These are phyloP conservation scores for Phytophthora foliorum DNA, from an alignment of 352 stramenopile species.

Conservation along the genomic window DNA sequence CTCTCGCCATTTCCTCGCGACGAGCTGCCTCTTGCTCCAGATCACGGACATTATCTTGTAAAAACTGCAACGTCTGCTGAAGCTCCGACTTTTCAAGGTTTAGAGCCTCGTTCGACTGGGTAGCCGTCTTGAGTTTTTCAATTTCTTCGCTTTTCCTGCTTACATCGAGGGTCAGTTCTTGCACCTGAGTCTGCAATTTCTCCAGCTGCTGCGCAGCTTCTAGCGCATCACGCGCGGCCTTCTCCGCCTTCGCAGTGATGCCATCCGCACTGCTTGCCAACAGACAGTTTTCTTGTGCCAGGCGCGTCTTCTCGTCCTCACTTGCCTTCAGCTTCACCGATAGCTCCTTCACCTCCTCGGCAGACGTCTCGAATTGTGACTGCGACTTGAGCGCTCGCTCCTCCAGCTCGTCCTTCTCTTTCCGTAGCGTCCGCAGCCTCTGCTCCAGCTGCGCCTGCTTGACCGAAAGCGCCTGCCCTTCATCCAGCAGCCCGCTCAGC, in stretches of 20 bases:
- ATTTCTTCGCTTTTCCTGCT: conserved; percentile 50
- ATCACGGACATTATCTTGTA: conserved; percentile 66
- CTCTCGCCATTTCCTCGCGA: conserved; percentile 69
- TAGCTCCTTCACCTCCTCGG: conserved; percentile 59
- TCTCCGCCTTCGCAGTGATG: conserved; percentile 41
- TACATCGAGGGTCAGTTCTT: conserved; percentile 45
- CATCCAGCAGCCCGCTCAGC: conserved; percentile 71
- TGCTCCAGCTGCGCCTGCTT: conserved; percentile 85
- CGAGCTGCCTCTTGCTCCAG: conserved; percentile 63
- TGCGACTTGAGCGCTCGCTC: conserved; percentile 64
- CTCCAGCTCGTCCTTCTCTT: conserved; percentile 85
- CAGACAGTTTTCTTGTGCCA: conserved; percentile 49
- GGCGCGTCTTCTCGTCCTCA: conserved; percentile 63
- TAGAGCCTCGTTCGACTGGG: conserved; percentile 59
- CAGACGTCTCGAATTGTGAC: conserved; percentile 59
- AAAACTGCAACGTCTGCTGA: conserved; percentile 65
- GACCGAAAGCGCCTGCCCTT: conserved; percentile 79
- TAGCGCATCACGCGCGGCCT: conserved; percentile 36
- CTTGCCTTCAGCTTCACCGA: conserved; percentile 51
- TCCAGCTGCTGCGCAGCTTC: conserved; percentile 31
- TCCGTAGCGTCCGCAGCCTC: conserved; percentile 69
- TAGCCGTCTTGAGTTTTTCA: conserved; percentile 48
- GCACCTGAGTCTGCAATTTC: conserved; percentile 34
- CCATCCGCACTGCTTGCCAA: conserved; percentile 37
- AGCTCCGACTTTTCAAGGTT: conserved; percentile 66